Percentiles rank a stretch among this genome's conserved stretches.
Evolutionary conservation across 306 rosid species (phyloP).

Genomic region (Mimosa pudica): DNA sequence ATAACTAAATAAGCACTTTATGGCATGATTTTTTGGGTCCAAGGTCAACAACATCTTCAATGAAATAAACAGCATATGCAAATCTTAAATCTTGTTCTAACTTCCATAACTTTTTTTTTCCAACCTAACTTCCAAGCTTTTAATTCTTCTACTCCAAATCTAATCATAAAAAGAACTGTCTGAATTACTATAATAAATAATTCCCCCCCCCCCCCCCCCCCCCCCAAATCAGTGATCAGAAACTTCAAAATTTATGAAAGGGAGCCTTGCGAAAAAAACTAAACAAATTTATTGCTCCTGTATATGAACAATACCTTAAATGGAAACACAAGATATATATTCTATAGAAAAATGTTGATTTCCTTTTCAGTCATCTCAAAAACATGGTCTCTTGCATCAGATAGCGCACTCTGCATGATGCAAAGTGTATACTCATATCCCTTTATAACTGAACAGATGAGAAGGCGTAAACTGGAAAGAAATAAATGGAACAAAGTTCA

Average conservation of each 20-base stretch:
- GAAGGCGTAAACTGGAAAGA: conserved; percentile 7
- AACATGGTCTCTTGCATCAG: conserved; percentile 95
- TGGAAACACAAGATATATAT: not conserved
- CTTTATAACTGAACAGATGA: not conserved
- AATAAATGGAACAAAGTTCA: not conserved
- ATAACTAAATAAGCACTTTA: conserved; percentile 6
- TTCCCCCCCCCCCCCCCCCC: conserved; percentile 36
- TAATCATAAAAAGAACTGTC: conserved; percentile 9
- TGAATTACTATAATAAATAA: conserved; percentile 43
- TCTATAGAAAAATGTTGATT: conserved; percentile 72
- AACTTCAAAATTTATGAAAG: conserved; percentile 44
- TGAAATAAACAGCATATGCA: conserved; percentile 21
- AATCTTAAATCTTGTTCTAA: conserved; percentile 1
- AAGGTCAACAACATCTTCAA: conserved; percentile 4
- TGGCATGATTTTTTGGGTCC: conserved; percentile 9
- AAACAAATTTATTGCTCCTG: not conserved
- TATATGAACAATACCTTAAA: conserved; percentile 21
- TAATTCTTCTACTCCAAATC: conserved; percentile 11
- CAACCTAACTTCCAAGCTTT: conserved; percentile 2
- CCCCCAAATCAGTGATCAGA: conserved; percentile 41
- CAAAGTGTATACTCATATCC: conserved; percentile 30
- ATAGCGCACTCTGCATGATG: conserved; percentile 75
- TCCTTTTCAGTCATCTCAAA: conserved; percentile 95
- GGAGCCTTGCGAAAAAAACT: conserved; percentile 27
- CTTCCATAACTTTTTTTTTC: not conserved